These are phyloP conservation scores for Fagopyrum tataricum DNA, from an alignment of 148 eudicot species.

Conservation along the genomic window DNA sequence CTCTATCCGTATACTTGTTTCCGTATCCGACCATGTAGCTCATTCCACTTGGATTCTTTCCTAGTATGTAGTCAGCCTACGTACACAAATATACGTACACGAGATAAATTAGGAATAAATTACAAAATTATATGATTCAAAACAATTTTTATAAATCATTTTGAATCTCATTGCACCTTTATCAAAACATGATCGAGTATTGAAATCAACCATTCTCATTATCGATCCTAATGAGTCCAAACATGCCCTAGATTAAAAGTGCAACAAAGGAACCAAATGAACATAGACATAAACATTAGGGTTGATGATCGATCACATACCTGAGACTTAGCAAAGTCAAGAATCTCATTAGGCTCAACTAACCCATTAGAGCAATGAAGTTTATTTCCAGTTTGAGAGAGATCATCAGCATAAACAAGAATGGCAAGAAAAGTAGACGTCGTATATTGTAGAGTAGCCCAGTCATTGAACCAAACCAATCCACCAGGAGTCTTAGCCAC, in stretches of 20 bases:
- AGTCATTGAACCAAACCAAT: conserved; percentile 31
- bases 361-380: conserved; percentile 2
- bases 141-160: no score
- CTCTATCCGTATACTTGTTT: conserved; percentile 29
- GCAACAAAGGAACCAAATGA: no score
- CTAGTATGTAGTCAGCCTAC: conserved; percentile 47
- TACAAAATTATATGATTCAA: no score
- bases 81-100: neutral
- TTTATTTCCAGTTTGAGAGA: conserved; percentile 7
- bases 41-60: conserved; percentile 30
- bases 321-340: neutral
- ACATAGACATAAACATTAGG: no score
- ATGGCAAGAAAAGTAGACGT: conserved; percentile 29
- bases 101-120: neutral
- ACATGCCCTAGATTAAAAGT: no score
- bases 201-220: no score
- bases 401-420: conserved; percentile 28
- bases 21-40: conserved; percentile 59
- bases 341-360: neutral
- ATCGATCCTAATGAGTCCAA: no score
- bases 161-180: no score
- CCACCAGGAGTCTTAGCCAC: conserved; percentile 29
- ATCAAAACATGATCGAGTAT: no score
- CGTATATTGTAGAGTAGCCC: conserved; percentile 40
- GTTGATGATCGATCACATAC: no score